A percentile compares a stretch with the other conserved stretches of the same genome.
Evolutionary conservation across 83 land plant species (phyloP).

Genomic region (Larix sibirica): DNA sequence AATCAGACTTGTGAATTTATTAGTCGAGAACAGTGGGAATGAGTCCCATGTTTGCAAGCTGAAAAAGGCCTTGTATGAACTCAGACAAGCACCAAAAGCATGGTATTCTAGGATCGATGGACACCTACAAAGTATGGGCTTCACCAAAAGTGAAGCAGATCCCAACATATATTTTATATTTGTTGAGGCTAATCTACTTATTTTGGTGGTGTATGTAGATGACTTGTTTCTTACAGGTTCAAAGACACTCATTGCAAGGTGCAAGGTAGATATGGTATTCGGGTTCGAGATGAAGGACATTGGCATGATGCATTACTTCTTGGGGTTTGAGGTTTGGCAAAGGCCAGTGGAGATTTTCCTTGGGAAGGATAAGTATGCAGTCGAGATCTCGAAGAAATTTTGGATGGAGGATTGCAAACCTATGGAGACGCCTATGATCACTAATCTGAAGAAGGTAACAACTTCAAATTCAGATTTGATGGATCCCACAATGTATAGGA

Average conservation of each 20-base stretch:
- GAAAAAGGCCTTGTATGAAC: too few relatives aligned
- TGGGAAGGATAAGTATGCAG: not conserved
- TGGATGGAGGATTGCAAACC: not conserved
- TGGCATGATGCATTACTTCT: not conserved
- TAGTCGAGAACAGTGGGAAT: too few relatives aligned
- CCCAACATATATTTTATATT: not conserved
- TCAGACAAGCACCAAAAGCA: too few relatives aligned
- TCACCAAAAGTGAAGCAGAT: not conserved
- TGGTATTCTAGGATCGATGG: not conserved
- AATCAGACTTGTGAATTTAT: too few relatives aligned
- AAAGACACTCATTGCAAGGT: not conserved
- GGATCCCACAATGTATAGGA: too few relatives aligned
- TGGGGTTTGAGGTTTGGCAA: not conserved
- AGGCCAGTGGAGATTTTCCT: not conserved
- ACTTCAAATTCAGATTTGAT: not conserved
- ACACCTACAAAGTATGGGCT: not conserved
- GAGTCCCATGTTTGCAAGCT: too few relatives aligned
- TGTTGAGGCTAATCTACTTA: not conserved
- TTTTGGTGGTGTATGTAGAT: not conserved
- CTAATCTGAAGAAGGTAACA: not conserved
- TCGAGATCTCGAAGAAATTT: not conserved
- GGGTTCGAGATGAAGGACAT: not conserved
- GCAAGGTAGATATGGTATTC: not conserved
- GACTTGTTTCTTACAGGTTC: not conserved
- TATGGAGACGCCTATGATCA: not conserved